phyloP scores from a whole-genome alignment of 1,284 basidiomycete species.

The Cryptococcus neoformans region DNA sequence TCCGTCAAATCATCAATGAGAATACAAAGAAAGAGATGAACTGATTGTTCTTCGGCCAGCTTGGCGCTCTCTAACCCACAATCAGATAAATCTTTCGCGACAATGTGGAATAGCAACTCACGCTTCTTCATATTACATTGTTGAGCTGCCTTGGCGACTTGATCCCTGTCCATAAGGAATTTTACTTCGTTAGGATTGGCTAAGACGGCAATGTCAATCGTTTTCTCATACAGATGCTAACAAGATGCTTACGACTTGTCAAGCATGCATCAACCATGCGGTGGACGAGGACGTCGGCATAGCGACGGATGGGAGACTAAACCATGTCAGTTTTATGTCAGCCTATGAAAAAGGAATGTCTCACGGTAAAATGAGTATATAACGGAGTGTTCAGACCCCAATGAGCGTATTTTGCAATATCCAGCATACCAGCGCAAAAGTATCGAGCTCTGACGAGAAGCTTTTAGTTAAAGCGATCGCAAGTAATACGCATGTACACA shows the following conservation, averaged over 20 bases:
- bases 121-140: conserved; percentile 85
- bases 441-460: conserved; percentile 71
- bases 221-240: neutral
- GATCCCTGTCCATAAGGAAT: conserved; percentile 95
- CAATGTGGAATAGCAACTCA: conserved; percentile 8
- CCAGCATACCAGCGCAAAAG: conserved; percentile 98
- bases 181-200: conserved; percentile 61
- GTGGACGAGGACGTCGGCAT: conserved; percentile 90
- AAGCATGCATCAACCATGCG: conserved; percentile 93
- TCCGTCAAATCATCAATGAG: conserved; percentile 86
- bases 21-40: conserved; percentile 91
- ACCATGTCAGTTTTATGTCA: neutral
- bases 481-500: conserved; percentile 8
- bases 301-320: conserved; percentile 74
- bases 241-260: conserved; percentile 57
- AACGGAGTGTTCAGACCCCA: conserved; percentile 87
- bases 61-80: conserved; percentile 54
- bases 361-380: conserved; percentile 90
- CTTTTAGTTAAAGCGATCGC: neutral
- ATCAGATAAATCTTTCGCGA: neutral
- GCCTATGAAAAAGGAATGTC: conserved; percentile 8
- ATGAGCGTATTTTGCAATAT: conserved; percentile 97
- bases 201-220: neutral
- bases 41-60: conserved; percentile 93
- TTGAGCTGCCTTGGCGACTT: conserved; percentile 94